Percentiles rank a stretch among this genome's conserved stretches.
These are phyloP conservation scores for Paecilomyces dactylethromorphus DNA, from an alignment of 2,329 filamentous ascomycete genomes.

Conservation along the genomic window DNA sequence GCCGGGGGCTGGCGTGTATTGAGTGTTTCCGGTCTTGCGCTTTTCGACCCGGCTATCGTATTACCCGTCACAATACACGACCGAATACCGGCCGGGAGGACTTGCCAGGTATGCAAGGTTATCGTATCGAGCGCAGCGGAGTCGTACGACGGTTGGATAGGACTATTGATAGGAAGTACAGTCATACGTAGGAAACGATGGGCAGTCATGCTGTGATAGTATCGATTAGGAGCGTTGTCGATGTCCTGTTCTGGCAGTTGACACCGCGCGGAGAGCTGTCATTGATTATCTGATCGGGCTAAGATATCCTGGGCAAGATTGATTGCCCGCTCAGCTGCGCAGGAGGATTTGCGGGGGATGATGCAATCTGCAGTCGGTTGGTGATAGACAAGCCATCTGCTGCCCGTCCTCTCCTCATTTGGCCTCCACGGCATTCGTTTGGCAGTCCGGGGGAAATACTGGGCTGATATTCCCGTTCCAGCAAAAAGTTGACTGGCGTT, in stretches of 20 bases:
- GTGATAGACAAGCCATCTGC: neutral
- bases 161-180: too few species aligned
- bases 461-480: neutral
- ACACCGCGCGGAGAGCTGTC: neutral
- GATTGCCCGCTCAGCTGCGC: too few species aligned
- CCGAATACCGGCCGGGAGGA: neutral
- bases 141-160: neutral
- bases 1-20: neutral
- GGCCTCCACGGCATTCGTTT: neutral
- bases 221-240: neutral
- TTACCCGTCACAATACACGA: neutral
- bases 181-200: neutral
- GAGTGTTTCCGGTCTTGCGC: neutral
- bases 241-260: neutral
- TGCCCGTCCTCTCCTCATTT: neutral
- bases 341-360: neutral
- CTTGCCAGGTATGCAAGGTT: neutral
- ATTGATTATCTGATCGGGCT: neutral
- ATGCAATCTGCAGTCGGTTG: neutral
- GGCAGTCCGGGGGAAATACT: neutral
- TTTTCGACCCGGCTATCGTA: neutral
- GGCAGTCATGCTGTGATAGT: neutral
- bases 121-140: neutral
- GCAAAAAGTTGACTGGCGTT: neutral
- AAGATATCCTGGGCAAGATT: neutral